Conservation (phyloP, 1,284 basidiomycete genomes). For the Coriolopsis trogii region DNA sequence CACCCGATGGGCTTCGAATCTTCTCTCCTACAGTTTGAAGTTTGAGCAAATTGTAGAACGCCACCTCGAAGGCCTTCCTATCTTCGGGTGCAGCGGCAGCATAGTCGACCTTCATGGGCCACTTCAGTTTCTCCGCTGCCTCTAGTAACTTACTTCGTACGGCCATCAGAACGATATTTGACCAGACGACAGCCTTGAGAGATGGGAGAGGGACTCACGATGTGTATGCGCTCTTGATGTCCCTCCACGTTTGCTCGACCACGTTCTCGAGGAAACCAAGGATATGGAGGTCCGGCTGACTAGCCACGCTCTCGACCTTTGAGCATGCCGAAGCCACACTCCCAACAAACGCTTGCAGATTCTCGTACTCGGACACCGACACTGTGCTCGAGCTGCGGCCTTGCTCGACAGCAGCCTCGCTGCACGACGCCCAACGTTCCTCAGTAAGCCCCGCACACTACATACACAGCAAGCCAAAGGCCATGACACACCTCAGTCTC, state of each 20-base stretch:
- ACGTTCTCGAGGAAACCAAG: slow-evolving; percentile 60
- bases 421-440: slow-evolving; percentile 29
- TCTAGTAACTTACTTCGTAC: slow-evolving; percentile 56
- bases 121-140: slow-evolving; percentile 73
- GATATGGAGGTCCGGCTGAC: slow-evolving; percentile 54
- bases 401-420: slow-evolving; percentile 59
- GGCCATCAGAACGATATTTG: no score
- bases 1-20: slow-evolving; percentile 35
- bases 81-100: slow-evolving; percentile 48
- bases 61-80: slow-evolving; percentile 67
- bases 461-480: no score
- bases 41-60: slow-evolving; percentile 75
- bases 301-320: slow-evolving; percentile 47
- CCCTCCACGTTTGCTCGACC: slow-evolving; percentile 70
- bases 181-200: no score
- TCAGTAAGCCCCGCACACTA: no score
- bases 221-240: slow-evolving; percentile 68
- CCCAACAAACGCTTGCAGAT: slow-evolving; percentile 61
- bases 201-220: no score
- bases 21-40: slow-evolving; percentile 75
- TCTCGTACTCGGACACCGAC: slow-evolving; percentile 59
- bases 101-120: slow-evolving; percentile 81
- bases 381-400: slow-evolving; percentile 42
- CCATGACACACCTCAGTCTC: slow-evolving; percentile 66
- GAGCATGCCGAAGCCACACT: slow-evolving; percentile 47